Evolutionary conservation across 306 rosid genomes (phyloP).

Genomic region (Malus domestica): ASM211411v1 NC_041804.1:29350501-29351000

Average conservation of each 20-base stretch:
- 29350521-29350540: not conserved
- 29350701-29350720: not conserved
- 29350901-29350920: not conserved
- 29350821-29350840: not conserved
- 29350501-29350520: not conserved
- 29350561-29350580: not conserved
- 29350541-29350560: not conserved
- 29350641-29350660: not conserved
- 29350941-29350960: too few relatives aligned
- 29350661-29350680: not conserved
- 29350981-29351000: not conserved
- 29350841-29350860: not conserved
- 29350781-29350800: too few relatives aligned
- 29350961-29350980: not conserved
- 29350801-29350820: too few relatives aligned
- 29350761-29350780: not conserved
- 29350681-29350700: not conserved
- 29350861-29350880: not conserved
- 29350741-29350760: not conserved
- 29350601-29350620: not conserved
- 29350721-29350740: not conserved
- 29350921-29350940: too few relatives aligned
- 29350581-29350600: not conserved
- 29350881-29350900: not conserved
- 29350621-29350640: not conserved